Evolutionary conservation across 2,329 filamentous ascomycete genomes (phyloP).

Genomic region (Bipolaris oryzae): DNA sequence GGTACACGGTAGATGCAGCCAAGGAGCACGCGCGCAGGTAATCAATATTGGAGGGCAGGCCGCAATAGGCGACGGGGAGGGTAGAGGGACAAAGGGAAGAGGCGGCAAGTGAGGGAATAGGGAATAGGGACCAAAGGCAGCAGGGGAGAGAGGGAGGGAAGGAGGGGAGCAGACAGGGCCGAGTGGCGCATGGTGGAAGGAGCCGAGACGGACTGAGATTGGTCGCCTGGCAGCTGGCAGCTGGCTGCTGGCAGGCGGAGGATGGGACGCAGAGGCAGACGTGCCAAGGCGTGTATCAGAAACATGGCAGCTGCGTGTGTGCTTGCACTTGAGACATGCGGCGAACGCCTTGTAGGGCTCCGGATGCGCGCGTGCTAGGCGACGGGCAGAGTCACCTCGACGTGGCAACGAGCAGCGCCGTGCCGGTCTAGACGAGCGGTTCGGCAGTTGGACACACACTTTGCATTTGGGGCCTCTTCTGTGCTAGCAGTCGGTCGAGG

Average conservation of each 20-base stretch:
- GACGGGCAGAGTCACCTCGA: constrained; percentile 21
- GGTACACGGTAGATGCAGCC: constrained; percentile 8
- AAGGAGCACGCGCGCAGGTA: constrained; percentile 24
- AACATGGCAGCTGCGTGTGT: constrained; percentile 19
- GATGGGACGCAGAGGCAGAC: no score
- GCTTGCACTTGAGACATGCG: constrained; percentile 24
- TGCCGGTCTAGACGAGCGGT: constrained; percentile 27
- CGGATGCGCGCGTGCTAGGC: constrained; percentile 21
- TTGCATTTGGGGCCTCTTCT: constrained; percentile 6
- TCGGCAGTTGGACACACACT: constrained; percentile 38
- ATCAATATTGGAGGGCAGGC: constrained; percentile 27
- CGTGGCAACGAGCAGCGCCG: constrained; percentile 12
- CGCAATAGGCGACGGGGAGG: constrained; percentile 24
- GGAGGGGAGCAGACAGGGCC: constrained; percentile 1
- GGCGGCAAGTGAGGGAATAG: neutral
- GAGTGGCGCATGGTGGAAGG: constrained; percentile 5
- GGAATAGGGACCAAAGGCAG: no score
- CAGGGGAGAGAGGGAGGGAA: no score
- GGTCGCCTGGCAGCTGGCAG: no score
- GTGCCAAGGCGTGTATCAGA: constrained; percentile 18
- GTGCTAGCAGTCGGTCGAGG: constrained; percentile 18
- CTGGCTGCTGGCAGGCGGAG: constrained; percentile 28
- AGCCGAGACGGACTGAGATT: constrained; percentile 18
- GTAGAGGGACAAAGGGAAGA: constrained; percentile 18
- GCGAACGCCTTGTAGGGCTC: constrained; percentile 23